These are phyloP conservation scores for Colletotrichum noveboracense DNA, from an alignment of 2,329 filamentous ascomycete species.

Conservation along the genomic window DNA sequence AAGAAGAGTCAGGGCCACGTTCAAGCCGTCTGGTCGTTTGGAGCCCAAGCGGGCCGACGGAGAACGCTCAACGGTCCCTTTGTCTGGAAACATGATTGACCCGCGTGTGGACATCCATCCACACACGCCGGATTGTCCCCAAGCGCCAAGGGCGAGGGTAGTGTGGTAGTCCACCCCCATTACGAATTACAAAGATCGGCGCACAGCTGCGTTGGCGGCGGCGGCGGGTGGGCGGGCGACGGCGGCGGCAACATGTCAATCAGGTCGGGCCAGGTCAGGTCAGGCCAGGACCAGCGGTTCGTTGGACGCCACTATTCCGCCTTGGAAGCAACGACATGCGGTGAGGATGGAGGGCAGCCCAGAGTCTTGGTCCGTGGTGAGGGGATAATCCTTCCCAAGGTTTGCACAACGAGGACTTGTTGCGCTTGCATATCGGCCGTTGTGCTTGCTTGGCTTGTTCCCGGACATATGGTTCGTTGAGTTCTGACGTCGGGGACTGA, in stretches of 20 bases:
- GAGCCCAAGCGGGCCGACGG: slow-evolving; percentile 16
- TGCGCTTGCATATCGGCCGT: background rate
- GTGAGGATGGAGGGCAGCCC: background rate
- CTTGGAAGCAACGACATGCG: background rate
- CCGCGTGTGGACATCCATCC: background rate
- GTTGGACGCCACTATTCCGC: background rate
- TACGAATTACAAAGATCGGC: background rate
- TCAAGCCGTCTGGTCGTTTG: slow-evolving; percentile 9
- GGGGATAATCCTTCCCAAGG: background rate
- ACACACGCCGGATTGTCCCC: slow-evolving; percentile 4
- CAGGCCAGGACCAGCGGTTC: background rate
- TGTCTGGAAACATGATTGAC: slow-evolving; percentile 12
- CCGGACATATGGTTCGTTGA: slow-evolving; percentile 5
- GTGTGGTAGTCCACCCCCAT: background rate
- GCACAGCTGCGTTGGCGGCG: background rate
- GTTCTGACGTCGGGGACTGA: slow-evolving; percentile 8
- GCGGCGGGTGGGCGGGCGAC: background rate
- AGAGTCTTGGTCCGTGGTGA: slow-evolving; percentile 7
- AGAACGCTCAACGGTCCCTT: slow-evolving; percentile 18
- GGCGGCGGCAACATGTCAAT: slow-evolving; percentile 16
- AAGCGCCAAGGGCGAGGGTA: slow-evolving; percentile 6
- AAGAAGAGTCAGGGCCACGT: slow-evolving; percentile 15
- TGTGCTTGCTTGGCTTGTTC: background rate
- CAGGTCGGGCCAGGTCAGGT: background rate
- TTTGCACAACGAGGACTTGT: background rate